These are phyloP conservation scores for Colletotrichum horii DNA, from an alignment of 2,329 filamentous ascomycete genomes.

Conservation along the genomic window DNA sequence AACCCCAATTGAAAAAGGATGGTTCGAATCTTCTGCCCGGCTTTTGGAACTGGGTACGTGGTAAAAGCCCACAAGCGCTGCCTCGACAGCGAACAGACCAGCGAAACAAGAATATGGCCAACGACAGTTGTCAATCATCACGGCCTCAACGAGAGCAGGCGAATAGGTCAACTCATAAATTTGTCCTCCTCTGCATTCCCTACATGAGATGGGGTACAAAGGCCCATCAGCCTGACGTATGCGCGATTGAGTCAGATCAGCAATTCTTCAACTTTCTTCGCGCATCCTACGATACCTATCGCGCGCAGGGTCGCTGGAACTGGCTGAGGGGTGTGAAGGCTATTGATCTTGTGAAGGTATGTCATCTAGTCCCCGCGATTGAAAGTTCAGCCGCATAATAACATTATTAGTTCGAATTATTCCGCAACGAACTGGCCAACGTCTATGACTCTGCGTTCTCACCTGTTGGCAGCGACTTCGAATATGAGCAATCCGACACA, in stretches of 20 bases:
- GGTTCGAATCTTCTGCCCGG: not conserved
- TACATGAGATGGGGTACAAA: not conserved
- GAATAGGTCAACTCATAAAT: not conserved
- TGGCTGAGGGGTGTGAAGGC: not conserved
- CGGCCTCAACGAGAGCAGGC: not conserved
- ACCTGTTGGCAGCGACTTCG: not conserved
- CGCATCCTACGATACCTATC: not conserved
- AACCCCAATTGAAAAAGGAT: not conserved
- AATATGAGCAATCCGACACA: not conserved
- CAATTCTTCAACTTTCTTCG: not conserved
- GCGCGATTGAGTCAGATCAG: not conserved
- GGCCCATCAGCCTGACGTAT: not conserved
- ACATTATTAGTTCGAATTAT: not conserved
- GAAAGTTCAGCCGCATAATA: not conserved
- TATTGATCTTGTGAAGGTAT: not conserved
- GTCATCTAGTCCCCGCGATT: not conserved
- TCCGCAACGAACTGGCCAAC: not conserved
- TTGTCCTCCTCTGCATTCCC: not conserved
- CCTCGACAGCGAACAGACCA: not conserved
- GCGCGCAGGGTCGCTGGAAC: not conserved
- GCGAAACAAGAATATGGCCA: not conserved
- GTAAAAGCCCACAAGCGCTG: not conserved
- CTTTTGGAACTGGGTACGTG: not conserved
- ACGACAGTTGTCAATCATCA: not conserved
- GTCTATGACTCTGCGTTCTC: not conserved